phyloP scores from a whole-genome alignment of 1,139 yeast genomes.

The Pichia cactophila region DNA sequence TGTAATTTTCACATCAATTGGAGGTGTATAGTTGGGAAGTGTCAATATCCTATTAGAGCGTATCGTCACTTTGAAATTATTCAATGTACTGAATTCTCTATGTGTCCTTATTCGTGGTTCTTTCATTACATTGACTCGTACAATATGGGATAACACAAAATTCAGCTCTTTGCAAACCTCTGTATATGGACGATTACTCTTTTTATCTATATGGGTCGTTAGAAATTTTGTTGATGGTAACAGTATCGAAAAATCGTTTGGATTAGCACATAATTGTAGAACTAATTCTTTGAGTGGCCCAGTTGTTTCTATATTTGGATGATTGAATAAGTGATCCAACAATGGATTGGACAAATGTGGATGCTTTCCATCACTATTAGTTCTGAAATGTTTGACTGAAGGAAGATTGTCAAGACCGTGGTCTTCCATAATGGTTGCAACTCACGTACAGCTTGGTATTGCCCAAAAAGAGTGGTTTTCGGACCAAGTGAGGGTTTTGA shows the following conservation, averaged over 20 bases:
- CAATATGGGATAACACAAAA: slow-evolving; percentile 64
- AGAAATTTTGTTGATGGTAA: slow-evolving; percentile 54
- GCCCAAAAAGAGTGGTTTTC: background rate
- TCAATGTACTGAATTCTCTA: slow-evolving; percentile 43
- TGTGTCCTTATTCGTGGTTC: slow-evolving; percentile 30
- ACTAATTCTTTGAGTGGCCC: slow-evolving; percentile 45
- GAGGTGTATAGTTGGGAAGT: slow-evolving; percentile 49
- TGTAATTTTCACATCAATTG: slow-evolving; percentile 39
- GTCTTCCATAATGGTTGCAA: background rate
- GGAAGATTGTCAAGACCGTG: background rate
- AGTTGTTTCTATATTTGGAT: slow-evolving; percentile 43
- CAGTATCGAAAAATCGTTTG: slow-evolving; percentile 45
- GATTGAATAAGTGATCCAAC: slow-evolving; percentile 60
- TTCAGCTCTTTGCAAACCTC: slow-evolving; percentile 62
- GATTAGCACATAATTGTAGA: slow-evolving; percentile 34
- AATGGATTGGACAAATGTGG: slow-evolving; percentile 50
- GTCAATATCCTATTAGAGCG: slow-evolving; percentile 50
- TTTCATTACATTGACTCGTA: slow-evolving; percentile 34
- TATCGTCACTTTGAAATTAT: slow-evolving; percentile 49
- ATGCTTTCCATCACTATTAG: background rate
- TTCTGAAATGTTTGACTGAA: background rate
- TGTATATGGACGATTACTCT: slow-evolving; percentile 36
- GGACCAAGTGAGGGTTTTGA: background rate
- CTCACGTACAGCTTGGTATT: no score
- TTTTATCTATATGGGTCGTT: slow-evolving; percentile 44